Base-by-base conservation (phyloP, 345 rosid species). In the Chamaenerion angustifolium region DNA sequence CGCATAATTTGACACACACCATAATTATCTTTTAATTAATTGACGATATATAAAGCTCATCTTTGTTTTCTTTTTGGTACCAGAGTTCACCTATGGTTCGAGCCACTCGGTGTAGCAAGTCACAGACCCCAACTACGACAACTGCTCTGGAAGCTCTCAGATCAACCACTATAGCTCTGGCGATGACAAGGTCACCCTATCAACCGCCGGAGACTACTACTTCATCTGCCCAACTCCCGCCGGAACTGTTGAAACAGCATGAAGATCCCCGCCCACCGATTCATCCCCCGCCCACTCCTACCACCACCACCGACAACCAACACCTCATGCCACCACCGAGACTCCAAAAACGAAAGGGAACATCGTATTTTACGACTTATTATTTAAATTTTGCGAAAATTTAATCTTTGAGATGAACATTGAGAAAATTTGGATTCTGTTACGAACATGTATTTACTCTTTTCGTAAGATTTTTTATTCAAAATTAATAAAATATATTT, bases 171-270 rank as follows among this genome's bases (percentile, higher is more conserved):
- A 64, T 43, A 21, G 0, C 4, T 68, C 40, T 8, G 83, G 88
- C 47, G 61, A 46, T 68, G 64, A 68, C 2, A 60, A 43, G 7
- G 12, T 68, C n/a, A 10, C 51, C n/a, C 57, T 80, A 2, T 21
- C 49, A 8, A 40, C 8, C 3, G 0, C 74, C 1, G 88, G 88
- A 16, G 0, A 62, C 0, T 52, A n/a, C 60, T 68, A 74, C 49
- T 80, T 80, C 71, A 57, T 72, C 17, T 80, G 88, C 48, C 75
- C 88, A n/a, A 60, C 74, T 0, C 0, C 0, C 0, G 81, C n/a
- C n/a, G 83, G 19, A 81, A 80, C 21, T 80, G 81, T 31, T 1
- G 37, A 11, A 10, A 49, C 0, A 83, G 83, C 52, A 80, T 80
- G 88, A 80, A 75, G 67, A 58, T 53, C 62, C 52, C 45, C 42